Conservation (phyloP, 345 rosid genomes). For the Citrus cavaleriei region DNA sequence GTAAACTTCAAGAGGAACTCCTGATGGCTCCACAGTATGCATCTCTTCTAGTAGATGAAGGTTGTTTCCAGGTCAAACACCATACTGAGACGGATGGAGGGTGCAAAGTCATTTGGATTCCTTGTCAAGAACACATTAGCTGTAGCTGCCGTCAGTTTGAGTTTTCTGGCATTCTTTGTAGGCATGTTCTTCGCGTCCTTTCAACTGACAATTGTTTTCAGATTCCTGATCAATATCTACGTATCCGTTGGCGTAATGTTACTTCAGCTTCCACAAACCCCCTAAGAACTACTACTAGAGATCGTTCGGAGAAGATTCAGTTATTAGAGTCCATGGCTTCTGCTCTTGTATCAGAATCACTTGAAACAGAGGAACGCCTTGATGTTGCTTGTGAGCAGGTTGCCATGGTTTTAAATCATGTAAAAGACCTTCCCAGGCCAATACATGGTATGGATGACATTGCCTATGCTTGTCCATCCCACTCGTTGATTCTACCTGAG, state of each 20-base stretch:
- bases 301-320: conserved; percentile 37
- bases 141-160: conserved; percentile 56
- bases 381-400: conserved; percentile 55
- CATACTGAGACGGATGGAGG: conserved; percentile 44
- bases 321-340: conserved; percentile 49
- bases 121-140: conserved; percentile 46
- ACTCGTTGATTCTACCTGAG: conserved; percentile 41
- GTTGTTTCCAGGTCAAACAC: conserved; percentile 50
- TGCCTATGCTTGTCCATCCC: conserved; percentile 37
- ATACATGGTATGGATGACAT: conserved; percentile 22
- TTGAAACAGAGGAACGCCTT: conserved; percentile 50
- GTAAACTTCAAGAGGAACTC: conserved; percentile 59
- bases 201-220: conserved; percentile 58
- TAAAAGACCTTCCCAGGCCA: conserved; percentile 40
- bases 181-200: conserved; percentile 58
- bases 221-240: conserved; percentile 51
- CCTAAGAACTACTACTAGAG: conserved; percentile 17
- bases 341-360: conserved; percentile 40
- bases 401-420: conserved; percentile 29
- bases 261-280: conserved; percentile 15
- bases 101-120: conserved; percentile 49
- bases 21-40: conserved; percentile 62
- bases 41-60: conserved; percentile 44
- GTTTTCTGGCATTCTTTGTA: conserved; percentile 57
- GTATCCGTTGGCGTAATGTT: conserved; percentile 34